Base-by-base conservation (phyloP, 2,329 filamentous ascomycete species). In the Onygena corvina region DNA sequence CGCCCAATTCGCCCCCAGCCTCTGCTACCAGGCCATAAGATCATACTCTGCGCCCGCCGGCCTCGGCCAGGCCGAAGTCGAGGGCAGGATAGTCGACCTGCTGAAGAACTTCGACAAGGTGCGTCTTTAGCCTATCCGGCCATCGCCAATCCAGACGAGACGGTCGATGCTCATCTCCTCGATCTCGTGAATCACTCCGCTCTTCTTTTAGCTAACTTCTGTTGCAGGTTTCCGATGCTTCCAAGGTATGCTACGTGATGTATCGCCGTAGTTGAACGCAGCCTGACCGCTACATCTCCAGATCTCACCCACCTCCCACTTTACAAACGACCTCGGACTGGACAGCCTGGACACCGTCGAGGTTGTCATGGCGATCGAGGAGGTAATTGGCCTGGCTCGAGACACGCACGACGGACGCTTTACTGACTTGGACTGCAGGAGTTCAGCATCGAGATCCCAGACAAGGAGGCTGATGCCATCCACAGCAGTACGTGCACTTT, bases 351-450 rank as follows among this genome's bases (percentile, higher is more conserved):
- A 98, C 70, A 95, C 92, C 56, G 92, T 98, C 56, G 92, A 98
- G 77, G 92, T 98, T 59, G 92, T 98, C 62, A 98, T 98, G 92
- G 92, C 92, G 58, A 96, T 98, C 72, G 92, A 98, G 79, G 92
- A 98, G 82, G 84, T 88, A 71, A 57, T n/a, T 29, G 14, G 11
- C 29, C 12, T 16, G n/a, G 29, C 35, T 30, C 5, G 20, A 30
- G 14, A 45, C 14, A 53, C 44, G 27, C 50, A 50, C 53, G 11
- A 27, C 20, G 33, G 34, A 46, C 42, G 44, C 50, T 50, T 54
- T 56, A 30, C 47, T 52, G 42, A 52, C 38, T 49, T 18, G 20
- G 48, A 29, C 42, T 53, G 61, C 60, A 82, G 80, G 80, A 84
- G 64, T 84, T 84, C 72, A 83, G 87, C 83, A 92, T 95, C 68